Evolutionary conservation across 805 yeast genomes (phyloP).

Genomic region (Blastobotrys americana): DNA sequence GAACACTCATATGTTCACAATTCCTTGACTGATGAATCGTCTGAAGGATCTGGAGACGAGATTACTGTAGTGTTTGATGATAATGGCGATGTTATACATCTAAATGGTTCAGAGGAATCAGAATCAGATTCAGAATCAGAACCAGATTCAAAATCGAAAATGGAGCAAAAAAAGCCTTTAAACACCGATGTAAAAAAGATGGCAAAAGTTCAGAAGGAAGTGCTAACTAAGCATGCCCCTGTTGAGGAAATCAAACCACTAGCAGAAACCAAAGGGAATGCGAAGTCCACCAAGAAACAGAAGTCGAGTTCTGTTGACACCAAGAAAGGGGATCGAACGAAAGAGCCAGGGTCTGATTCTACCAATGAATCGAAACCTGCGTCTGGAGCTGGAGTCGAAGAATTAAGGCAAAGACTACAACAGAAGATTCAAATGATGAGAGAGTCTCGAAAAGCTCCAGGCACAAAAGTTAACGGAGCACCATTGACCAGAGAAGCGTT

Average conservation of each 20-base stretch:
- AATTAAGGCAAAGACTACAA: constrained; percentile 71
- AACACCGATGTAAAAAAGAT: background rate
- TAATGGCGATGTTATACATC: constrained; percentile 23
- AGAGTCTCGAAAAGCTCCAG: constrained; percentile 87
- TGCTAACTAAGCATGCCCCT: too few species aligned
- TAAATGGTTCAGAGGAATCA: constrained; percentile 21
- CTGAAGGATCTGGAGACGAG: constrained; percentile 9
- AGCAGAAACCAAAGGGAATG: constrained; percentile 16
- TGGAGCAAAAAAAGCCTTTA: background rate
- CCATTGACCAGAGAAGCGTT: constrained; percentile 79
- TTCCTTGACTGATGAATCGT: constrained; percentile 7
- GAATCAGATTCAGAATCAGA: constrained; percentile 4
- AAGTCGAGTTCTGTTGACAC: background rate
- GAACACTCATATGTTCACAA: constrained; percentile 18
- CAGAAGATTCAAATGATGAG: constrained; percentile 61
- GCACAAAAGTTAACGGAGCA: constrained; percentile 71
- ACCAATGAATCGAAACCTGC: too few species aligned
- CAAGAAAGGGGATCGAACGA: constrained; percentile 4
- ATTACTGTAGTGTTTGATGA: constrained; percentile 24
- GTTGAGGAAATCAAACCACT: too few species aligned
- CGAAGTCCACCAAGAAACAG: constrained; percentile 4
- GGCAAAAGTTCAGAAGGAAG: too few species aligned
- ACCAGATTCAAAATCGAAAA: background rate
- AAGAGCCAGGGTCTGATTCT: too few species aligned
- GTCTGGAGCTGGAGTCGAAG: constrained; percentile 40